These are phyloP conservation scores for Oryza officinalis DNA, from an alignment of 176 grass and related monocot species.

Conservation along the genomic window DNA sequence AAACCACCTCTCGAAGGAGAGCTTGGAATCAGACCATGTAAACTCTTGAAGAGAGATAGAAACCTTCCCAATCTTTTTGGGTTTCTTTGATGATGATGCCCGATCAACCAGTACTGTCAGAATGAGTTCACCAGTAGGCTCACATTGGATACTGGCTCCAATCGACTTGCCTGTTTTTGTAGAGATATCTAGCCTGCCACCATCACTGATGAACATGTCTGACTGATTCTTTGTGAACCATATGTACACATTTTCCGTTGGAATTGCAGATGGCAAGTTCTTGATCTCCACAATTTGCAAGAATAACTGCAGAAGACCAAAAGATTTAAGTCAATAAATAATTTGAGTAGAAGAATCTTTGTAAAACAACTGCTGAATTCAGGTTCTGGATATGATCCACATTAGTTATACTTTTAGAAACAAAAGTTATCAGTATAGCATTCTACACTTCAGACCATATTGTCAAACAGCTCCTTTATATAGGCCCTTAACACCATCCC, in stretches of 20 bases:
- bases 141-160: constrained; percentile 67
- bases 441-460: not conserved
- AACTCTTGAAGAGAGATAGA: constrained; percentile 74
- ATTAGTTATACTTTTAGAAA: not conserved
- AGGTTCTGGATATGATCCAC: not conserved
- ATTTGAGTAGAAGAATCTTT: constrained; percentile 2
- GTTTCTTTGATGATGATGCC: constrained; percentile 35
- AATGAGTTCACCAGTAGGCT: constrained; percentile 69
- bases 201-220: constrained; percentile 66
- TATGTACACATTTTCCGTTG: constrained; percentile 63
- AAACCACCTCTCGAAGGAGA: constrained; percentile 80
- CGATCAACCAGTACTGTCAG: constrained; percentile 61
- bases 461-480: not conserved
- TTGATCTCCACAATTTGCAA: constrained; percentile 88
- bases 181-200: constrained; percentile 56
- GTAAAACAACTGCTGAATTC: not conserved
- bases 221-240: constrained; percentile 70
- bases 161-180: constrained; percentile 54
- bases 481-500: not conserved
- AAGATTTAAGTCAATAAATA: constrained; percentile 17
- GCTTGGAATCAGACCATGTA: constrained; percentile 57
- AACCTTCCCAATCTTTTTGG: constrained; percentile 66
- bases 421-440: not conserved
- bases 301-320: constrained; percentile 57
- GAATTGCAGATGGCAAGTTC: constrained; percentile 54